Evolutionary conservation across 768 basidiomycete genomes (phyloP), one percentile per base, ranked within the genome.

Genomic region (Tulasnella sp.): DNA sequence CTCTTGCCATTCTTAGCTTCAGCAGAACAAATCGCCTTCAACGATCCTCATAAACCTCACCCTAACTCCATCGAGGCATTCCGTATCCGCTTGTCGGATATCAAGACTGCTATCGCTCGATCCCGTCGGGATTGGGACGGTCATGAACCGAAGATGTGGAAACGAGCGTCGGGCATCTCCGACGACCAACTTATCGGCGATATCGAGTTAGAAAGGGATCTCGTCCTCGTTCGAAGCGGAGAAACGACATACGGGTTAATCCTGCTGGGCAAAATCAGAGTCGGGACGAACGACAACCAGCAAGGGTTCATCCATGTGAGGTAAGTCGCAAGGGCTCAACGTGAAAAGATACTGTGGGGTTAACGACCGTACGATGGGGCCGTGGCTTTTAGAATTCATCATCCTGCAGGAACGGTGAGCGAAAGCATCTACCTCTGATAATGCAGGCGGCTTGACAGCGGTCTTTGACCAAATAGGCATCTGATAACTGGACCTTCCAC

Each of bases 141-240:
- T 78, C 91, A 93, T 80, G 90, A 91, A 81, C 89, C 89, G 76
- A 85, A 82, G 79, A 88, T 93, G 91, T 93, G 91, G 90, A 84
- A 86, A 15, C 85, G 90, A 42, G 91, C 89, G 0, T 78, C 79
- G 67, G 83, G 82, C 17, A 80, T 92, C 38, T 84, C 86, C 42
- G 88, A 93, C 80, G 69, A 82, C 0, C 83, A 89, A 34, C 84
- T 93, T 42, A 58, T 68, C 37, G 74, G 79, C 45, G 36, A 25
- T 3, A 78, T 79, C 40, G 54, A 75, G 17, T n/a, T 72, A 39
- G 80, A 84, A 79, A 58, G 83, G 6, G 86, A 86, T 78, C 83
- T 87, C 67, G 83, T 86, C 17, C 79, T 83, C 78, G 81, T 85
- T 38, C 85, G 91, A 75, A 89, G 87, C 79, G 91, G 86, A 4